Percentiles rank a stretch among this genome's conserved stretches.
Evolutionary conservation across 768 basidiomycete genomes (phyloP).

Genomic region (Suillus luteus): DNA sequence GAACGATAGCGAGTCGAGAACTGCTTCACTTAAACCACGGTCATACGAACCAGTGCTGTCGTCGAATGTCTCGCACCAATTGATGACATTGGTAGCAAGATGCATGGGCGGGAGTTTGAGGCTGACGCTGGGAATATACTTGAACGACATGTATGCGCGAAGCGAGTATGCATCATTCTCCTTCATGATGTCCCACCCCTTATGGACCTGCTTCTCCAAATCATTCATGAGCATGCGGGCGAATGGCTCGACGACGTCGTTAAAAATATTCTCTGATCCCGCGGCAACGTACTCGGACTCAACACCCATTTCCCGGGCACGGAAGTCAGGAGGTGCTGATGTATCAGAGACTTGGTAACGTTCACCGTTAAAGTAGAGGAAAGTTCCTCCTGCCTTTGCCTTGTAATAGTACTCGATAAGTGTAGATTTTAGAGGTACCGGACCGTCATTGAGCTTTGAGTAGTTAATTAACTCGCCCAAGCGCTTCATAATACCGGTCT

Average conservation of each 20-base stretch:
- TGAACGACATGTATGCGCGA: constrained; percentile 23
- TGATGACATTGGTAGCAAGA: neutral
- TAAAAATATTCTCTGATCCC: constrained; percentile 22
- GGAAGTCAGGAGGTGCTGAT: constrained; percentile 9
- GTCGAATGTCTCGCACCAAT: constrained; percentile 33
- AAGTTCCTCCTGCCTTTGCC: constrained; percentile 20
- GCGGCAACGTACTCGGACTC: constrained; percentile 15
- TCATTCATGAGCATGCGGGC: constrained; percentile 22
- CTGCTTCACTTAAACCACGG: constrained; percentile 35
- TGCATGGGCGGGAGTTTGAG: constrained; percentile 2
- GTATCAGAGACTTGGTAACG: neutral
- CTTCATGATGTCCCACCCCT: constrained; percentile 28
- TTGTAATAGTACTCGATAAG: constrained; percentile 25
- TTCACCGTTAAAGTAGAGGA: constrained; percentile 25
- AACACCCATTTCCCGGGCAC: constrained; percentile 15
- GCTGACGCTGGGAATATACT: constrained; percentile 6
- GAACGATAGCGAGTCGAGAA: constrained; percentile 35
- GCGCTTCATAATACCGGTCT: constrained; percentile 34
- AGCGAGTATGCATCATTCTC: constrained; percentile 29
- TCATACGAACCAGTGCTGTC: constrained; percentile 36
- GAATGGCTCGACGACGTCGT: constrained; percentile 24
- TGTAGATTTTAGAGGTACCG: constrained; percentile 19
- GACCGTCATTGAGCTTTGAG: constrained; percentile 23
- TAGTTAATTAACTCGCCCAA: constrained; percentile 34
- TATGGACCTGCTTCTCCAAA: constrained; percentile 15